Evolutionary conservation across 768 basidiomycete species (phyloP), one percentile per base, ranked within the genome.

Genomic region (Pleurotus eryngii): DNA sequence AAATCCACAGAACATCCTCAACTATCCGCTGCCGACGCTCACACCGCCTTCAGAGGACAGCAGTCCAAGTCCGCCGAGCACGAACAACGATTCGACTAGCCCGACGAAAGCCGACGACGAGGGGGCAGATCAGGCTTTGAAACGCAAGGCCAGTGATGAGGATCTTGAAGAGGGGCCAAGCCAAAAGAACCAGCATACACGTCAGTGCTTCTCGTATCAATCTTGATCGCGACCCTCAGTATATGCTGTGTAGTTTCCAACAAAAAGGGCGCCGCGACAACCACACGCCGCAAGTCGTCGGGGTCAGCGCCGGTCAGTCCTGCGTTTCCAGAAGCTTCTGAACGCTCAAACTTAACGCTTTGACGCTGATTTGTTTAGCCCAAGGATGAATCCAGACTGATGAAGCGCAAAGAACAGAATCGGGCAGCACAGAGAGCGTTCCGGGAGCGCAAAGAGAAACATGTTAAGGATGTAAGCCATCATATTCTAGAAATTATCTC

Each of bases 331-430:
- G 51, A 54, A 54, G 38, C 5, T 54, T 54, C 51, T 15, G 8
- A 12, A 27, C 26, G 51, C 20, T 15, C 24, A 12, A 40, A 54
- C 20, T 24, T 35, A 43, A 47, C 45, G 18, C 26, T 15, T 46
- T 65, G 58, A 59, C 61, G 48, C 63, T 61, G 56, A 57, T 45
- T 17, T 35, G 30, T 35, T 46, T 47, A 75, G 72, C 63, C 67
- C 35, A 78, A 90, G 72, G 92, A 95, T 62, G 91, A 92, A 65
- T 71, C 79, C 4, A 82, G 90, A 20, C 72, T 93, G 4, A 60
- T 90, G 61, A 95, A 96, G 68, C 86, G 96, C 60, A 98, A 98
- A 74, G 92, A 98, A 64, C 96, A 98, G 74, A 99, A 99, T 65
- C 81, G 96, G 56, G 94, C 95, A 3, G 96, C 96, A 5, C 97